Percentiles rank a stretch among this genome's conserved stretches.
phyloP scores from a whole-genome alignment of 108 stramenopile genomes.

The Nitzschia sp. region DNA sequence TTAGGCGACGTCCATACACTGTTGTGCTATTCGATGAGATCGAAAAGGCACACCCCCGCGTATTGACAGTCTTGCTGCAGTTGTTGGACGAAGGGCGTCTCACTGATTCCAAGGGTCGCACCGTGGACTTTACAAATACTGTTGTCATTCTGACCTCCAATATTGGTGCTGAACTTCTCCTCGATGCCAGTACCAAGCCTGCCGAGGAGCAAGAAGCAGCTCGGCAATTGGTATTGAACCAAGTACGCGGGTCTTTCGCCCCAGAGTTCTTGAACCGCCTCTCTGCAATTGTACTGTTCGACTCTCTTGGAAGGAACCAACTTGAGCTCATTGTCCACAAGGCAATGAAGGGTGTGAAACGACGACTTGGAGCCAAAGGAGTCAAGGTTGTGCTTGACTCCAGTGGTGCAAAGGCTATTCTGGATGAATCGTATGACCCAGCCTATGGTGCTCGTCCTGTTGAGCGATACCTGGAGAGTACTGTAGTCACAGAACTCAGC shows the following conservation, averaged over 20 bases:
- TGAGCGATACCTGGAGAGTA: conserved; percentile 74
- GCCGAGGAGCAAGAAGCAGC: conserved; percentile 38
- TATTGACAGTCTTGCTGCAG: conserved; percentile 90
- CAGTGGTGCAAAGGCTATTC: conserved; percentile 66
- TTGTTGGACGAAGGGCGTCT: conserved; percentile 95
- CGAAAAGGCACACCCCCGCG: conserved; percentile 95
- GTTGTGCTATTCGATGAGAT: conserved; percentile 96
- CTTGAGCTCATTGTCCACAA: conserved; percentile 84
- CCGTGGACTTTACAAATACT: conserved; percentile 95
- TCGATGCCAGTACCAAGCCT: conserved; percentile 35
- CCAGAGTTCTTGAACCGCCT: conserved; percentile 96
- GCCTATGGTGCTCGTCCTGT: conserved; percentile 86
- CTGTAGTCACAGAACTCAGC: conserved; percentile 75
- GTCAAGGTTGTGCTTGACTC: conserved; percentile 70
- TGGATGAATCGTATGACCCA: conserved; percentile 75
- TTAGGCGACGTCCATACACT: conserved; percentile 90
- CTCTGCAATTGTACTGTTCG: conserved; percentile 93
- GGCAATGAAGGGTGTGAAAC: conserved; percentile 68
- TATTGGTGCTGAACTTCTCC: conserved; percentile 79
- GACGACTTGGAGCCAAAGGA: conserved; percentile 55
- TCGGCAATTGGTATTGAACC: conserved; percentile 68
- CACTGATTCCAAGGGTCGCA: conserved; percentile 92
- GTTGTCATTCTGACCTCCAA: conserved; percentile 95
- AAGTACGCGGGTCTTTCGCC: conserved; percentile 73
- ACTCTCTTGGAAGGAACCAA: conserved; percentile 71